Base-by-base conservation (phyloP, 495 filamentous ascomycete genomes). In the Penicillium subrubescens region DNA sequence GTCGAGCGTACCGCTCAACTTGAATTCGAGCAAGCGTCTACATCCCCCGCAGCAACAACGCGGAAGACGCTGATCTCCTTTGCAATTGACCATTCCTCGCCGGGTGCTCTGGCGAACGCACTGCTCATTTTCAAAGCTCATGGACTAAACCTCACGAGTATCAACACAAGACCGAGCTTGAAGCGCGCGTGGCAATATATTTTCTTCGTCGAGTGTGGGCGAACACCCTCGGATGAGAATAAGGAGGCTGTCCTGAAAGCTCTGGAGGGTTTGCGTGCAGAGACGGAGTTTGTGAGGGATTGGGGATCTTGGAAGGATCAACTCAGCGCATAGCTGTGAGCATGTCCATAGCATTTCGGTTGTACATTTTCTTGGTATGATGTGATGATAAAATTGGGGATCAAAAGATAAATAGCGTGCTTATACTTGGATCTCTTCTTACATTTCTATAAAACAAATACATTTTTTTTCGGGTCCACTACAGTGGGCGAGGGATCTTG, bases 171-270 rank as follows among this genome's bases (percentile, higher is more conserved):
- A 66, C 95, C 95, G 15, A 94, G 90, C 68, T 81, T 90, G 64
- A 79, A 84, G 48, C 76, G 78, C 59, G 85, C 89, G 33, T 98
- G 96, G 89, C 88, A 94, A 71, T 99, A 99, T 78, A 84, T 97
- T 29, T 97, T 98, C 77, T 90, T 99, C 75, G 89, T 97, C 23
- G 95, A 98, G 80, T 92, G 96, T 72, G 84, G 90, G 72, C 88
- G 89, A 6, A 63, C 65, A 17, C 66, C 64, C 5, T 69, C 71
- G 6, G 64, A 62, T 31, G 67, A 68, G 52, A 69, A 73, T 46
- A 62, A 71, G 53, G 73, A 75, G 31, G 69, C 71, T 23, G 72
- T 75, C n/a, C 31, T 61, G 19, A 66, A 68, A 25, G 67, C 75
- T 52, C 44, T 82, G 41, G 21, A 60, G 17, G 68, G 67, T 41